phyloP scores from a whole-genome alignment of 78 protist genomes.

The Pigoraptor vietnamica region DNA sequence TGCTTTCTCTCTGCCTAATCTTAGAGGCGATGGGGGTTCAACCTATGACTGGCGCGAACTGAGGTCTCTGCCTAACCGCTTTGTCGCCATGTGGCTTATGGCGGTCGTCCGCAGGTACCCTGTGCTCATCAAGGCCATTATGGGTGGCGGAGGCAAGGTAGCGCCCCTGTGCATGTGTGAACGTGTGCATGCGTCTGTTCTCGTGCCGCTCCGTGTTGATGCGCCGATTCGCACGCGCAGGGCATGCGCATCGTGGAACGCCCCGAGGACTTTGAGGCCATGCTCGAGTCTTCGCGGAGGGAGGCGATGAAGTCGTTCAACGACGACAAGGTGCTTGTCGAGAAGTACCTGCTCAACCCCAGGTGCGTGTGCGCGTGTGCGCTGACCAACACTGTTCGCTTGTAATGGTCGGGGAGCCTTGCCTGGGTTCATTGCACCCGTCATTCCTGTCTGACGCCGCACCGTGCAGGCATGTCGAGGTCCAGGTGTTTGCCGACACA shows the following conservation, averaged over 20 bases:
- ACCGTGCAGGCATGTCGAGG: slow-evolving; percentile 62
- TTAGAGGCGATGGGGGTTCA: no score
- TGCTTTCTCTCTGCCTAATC: no score
- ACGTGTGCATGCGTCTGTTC: not conserved
- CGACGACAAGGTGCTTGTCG: slow-evolving; percentile 82
- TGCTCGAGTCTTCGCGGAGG: slow-evolving; percentile 40
- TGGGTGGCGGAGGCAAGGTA: slow-evolving; percentile 95
- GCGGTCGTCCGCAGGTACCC: slow-evolving; percentile 66
- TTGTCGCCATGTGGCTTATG: no score
- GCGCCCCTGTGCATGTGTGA: no score
- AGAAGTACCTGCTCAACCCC: slow-evolving; percentile 72
- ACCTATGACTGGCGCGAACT: no score
- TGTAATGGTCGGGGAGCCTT: no score
- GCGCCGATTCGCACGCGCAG: not conserved
- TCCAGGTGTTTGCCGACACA: slow-evolving; percentile 87
- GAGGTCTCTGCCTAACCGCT: no score
- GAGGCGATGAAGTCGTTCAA: slow-evolving; percentile 85
- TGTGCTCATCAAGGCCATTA: slow-evolving; percentile 85
- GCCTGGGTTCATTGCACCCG: no score
- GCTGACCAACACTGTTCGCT: not conserved
- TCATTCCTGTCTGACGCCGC: no score
- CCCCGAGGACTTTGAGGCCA: slow-evolving; percentile 1
- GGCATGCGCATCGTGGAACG: slow-evolving; percentile 28
- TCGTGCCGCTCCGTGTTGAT: not conserved
- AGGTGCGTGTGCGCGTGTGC: slow-evolving; percentile 45